phyloP scores from a whole-genome alignment of 2,329 filamentous ascomycete genomes.

The Gremmenia infestans region DNA sequence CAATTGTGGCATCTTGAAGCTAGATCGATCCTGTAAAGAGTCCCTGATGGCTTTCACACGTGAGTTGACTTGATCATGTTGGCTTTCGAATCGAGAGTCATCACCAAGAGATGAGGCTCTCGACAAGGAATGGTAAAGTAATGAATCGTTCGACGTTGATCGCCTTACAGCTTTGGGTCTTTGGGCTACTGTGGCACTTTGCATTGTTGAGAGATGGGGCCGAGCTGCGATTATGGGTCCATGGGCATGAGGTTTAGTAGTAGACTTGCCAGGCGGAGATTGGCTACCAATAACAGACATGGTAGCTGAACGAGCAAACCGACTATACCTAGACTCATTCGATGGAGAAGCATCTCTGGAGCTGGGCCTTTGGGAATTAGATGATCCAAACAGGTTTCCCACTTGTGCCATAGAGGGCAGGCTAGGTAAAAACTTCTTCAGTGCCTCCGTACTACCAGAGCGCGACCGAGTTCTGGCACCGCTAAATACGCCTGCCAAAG shows the following conservation, averaged over 20 bases:
- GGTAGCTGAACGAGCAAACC: constrained; percentile 7
- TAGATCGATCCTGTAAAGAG: constrained; percentile 74
- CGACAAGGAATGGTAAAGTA: constrained; percentile 72
- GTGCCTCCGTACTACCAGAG: constrained; percentile 51
- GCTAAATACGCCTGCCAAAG: constrained; percentile 44
- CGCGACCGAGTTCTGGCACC: constrained; percentile 42
- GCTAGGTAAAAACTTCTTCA: constrained; percentile 50
- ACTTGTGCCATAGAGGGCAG: constrained; percentile 40
- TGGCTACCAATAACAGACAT: constrained; percentile 2
- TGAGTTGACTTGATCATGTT: constrained; percentile 81
- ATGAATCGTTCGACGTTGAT: constrained; percentile 71
- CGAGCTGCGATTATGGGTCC: constrained; percentile 12
- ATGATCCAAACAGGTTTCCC: constrained; percentile 27
- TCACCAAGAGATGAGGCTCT: constrained; percentile 80
- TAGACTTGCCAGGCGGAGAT: constrained; percentile 1
- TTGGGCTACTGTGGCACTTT: constrained; percentile 2
- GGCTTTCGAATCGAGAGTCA: constrained; percentile 72
- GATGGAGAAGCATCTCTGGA: not conserved
- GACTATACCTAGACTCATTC: not conserved
- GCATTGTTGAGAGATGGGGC: constrained; percentile 1
- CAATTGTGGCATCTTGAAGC: constrained; percentile 64
- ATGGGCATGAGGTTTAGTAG: constrained; percentile 7
- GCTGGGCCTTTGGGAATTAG: constrained; percentile 15
- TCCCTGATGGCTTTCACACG: constrained; percentile 87
- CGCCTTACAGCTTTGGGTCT: constrained; percentile 42